Base-by-base conservation (phyloP, 192 early-diverging fungal genomes). In the Coemansia sp. region DNA sequence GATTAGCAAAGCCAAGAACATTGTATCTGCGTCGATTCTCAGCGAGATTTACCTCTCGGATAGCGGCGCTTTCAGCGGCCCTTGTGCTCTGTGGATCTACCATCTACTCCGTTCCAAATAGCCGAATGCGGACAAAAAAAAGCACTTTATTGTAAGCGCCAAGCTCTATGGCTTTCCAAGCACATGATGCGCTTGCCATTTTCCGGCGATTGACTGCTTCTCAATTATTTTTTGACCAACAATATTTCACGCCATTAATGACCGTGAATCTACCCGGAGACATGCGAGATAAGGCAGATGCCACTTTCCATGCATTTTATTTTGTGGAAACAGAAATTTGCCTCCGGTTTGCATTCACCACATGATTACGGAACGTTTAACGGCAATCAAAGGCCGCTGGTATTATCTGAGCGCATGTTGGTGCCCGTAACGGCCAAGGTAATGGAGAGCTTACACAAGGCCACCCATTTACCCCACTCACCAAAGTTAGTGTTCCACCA, bases 11-110 rank as follows among this genome's bases (percentile, higher is more conserved):
- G 9, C 50, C 23, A 53, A 14, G 25, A 27, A 25, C 23, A 8
- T 9, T 25, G 7, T 51, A 11, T 25, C 23, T 29, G 9, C 25
- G 3, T 2, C 9, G 3, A 14, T 29, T 14, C 10, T 7, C 21
- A 27, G 8, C 23, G 10, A 29, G 50, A 53, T 53, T 53, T 53
- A 29, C 50, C 25, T 29, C 4, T 23, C 3, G 11, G 23, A 53
- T 29, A 53, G 50, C 50, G 50, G 50, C 50, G 50, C 50, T 53
- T 53, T 53, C 50, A 53, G 25, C 50, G 50, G 50, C 50, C 21
- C 50, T 9, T 53, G 50, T 27, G 50, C 9, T 53, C 25, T 11
- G 50, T 25, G 29, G 23, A 53, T 53, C 50, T 14, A 29, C 50
- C 7, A 29, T 29, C 50, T 2, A 27, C 25, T 29, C 50, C 25